Base-by-base conservation (phyloP, 176 grass and related monocot genomes). In the Alopecurus myosuroides region DNA sequence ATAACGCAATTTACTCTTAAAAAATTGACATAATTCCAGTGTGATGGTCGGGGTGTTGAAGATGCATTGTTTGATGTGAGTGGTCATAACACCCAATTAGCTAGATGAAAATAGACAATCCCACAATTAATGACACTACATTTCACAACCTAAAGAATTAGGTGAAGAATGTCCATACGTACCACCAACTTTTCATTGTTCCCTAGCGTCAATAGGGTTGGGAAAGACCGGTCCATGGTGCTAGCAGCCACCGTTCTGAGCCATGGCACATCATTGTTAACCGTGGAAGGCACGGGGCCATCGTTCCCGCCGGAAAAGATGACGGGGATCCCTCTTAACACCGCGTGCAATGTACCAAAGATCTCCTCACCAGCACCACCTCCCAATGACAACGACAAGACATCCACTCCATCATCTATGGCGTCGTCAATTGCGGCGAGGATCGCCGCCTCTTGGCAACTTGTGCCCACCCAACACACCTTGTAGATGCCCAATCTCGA, bases 391-490 rank as follows among this genome's bases (percentile, higher is more conserved):
- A 96, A 19, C 3, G 94, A 96, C 57, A 96, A 25, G 41, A 96
- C 75, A 55, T 91, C 86, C 4, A 96, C 94, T 5, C 94, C 91
- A 11, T 94, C 92, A 15, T 89, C 57, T 10, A 94, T 94, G 68
- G 89, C 92, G n/a, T 94, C 78, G 34, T 94, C 92, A 4, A 94
- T 52, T 15, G 89, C 92, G 0, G 70, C 77, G 0, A 94, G 84
- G 14, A 90, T 2, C 0, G 26, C 19, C 11, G 85, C 87, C 0
- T 0, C 34, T 2, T 15, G 7, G 62, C 62, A 66, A 17, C 26
- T 14, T 15, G 5, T 31, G 0, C 9, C 31, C 7, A 4, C 71
- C 84, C 90, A 95, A 5, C 70, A 73, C 2, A 5, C 90, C 71
- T 92, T 92, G 48, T 95, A 95, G 14, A 91, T 23, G 0, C 88